A percentile compares a stretch with the other conserved stretches of the same genome.
These are phyloP conservation scores for Ustulina deusta DNA, from an alignment of 2,329 filamentous ascomycete genomes.

Conservation along the genomic window DNA sequence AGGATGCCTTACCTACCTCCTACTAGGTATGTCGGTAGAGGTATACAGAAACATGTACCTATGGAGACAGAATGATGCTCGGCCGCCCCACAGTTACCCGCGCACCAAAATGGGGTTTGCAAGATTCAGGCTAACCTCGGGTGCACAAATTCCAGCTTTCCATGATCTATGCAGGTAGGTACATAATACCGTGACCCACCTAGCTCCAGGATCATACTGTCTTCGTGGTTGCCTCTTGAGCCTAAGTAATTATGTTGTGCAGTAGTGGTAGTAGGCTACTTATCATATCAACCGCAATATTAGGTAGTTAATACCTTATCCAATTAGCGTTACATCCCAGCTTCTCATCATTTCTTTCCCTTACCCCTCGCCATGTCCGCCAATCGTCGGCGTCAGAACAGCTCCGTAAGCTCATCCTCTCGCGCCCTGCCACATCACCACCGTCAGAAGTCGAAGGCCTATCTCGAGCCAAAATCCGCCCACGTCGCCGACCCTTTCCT, in stretches of 20 bases:
- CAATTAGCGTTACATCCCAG: not conserved
- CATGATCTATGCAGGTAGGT: too few species aligned
- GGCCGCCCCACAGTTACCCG: not conserved
- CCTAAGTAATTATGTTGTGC: too few species aligned
- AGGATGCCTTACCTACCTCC: not conserved
- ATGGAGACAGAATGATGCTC: too few species aligned
- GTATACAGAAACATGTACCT: too few species aligned
- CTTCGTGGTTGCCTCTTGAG: too few species aligned
- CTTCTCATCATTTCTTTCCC: not conserved
- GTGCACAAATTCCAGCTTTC: too few species aligned
- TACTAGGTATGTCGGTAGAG: too few species aligned
- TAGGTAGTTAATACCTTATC: not conserved
- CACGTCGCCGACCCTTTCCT: constrained; percentile 80
- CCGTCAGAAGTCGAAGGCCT: constrained; percentile 54
- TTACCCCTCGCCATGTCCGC: constrained; percentile 45
- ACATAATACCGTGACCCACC: too few species aligned
- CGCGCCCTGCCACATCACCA: constrained; percentile 57
- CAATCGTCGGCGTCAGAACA: constrained; percentile 61
- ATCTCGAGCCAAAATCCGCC: constrained; percentile 63
- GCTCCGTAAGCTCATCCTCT: constrained; percentile 52
- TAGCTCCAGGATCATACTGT: too few species aligned
- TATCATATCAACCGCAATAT: too few species aligned
- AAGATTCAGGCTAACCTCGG: too few species aligned
- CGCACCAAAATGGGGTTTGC: not conserved
- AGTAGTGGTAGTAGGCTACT: too few species aligned